These are phyloP conservation scores for Exophiala lecanii-corni DNA, from an alignment of 2,329 filamentous ascomycete genomes.

Conservation along the genomic window DNA sequence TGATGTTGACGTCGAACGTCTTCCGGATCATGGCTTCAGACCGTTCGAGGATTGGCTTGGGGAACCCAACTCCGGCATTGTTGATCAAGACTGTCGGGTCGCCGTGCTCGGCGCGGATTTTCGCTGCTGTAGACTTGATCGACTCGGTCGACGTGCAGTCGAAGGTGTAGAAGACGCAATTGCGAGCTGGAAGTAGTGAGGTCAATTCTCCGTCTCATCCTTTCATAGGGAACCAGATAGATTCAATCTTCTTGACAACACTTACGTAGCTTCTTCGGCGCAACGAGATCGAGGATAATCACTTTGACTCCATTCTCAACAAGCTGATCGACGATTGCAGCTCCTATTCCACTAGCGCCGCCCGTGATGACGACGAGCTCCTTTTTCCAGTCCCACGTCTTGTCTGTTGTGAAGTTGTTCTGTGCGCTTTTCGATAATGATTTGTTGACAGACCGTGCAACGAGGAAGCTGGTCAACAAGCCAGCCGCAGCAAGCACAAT, in stretches of 20 bases:
- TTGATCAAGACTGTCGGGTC: slow-evolving; percentile 66
- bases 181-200: background rate
- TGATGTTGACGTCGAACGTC: slow-evolving; percentile 66
- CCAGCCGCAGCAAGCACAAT: no score
- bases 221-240: background rate
- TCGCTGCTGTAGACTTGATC: slow-evolving; percentile 36
- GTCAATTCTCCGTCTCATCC: no score
- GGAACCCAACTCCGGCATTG: slow-evolving; percentile 58
- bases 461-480: no score
- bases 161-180: slow-evolving; percentile 37
- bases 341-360: slow-evolving; percentile 68
- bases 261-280: slow-evolving; percentile 49
- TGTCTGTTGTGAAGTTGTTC: slow-evolving; percentile 37
- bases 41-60: slow-evolving; percentile 42
- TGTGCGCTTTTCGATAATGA: slow-evolving; percentile 28
- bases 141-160: slow-evolving; percentile 59
- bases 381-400: slow-evolving; percentile 35
- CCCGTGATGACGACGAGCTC: slow-evolving; percentile 43
- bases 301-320: slow-evolving; percentile 62
- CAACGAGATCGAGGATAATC: slow-evolving; percentile 63
- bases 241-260: background rate
- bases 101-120: slow-evolving; percentile 54
- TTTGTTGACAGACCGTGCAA: no score
- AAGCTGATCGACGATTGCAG: slow-evolving; percentile 58
- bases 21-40: slow-evolving; percentile 36